Conservation (phyloP, 1,139 yeast species). For the Meyerozyma guilliermondii region DNA sequence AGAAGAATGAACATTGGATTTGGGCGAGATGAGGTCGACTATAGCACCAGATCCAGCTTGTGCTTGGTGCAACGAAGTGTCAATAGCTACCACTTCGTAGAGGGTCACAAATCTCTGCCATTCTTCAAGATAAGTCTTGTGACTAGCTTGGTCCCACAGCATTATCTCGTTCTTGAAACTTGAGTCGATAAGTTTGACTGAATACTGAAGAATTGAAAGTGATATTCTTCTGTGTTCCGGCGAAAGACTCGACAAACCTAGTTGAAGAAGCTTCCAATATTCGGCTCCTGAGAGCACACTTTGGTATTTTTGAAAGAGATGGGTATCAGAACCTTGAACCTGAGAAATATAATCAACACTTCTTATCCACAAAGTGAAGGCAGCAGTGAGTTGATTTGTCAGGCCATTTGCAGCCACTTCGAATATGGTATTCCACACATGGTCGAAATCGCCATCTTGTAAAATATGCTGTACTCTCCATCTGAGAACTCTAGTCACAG, state of each 20-base stretch:
- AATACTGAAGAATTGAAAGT: constrained; percentile 60
- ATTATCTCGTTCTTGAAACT: constrained; percentile 41
- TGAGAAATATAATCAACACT: constrained; percentile 23
- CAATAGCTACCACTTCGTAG: constrained; percentile 77
- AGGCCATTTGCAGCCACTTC: constrained; percentile 23
- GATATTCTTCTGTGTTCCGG: constrained; percentile 73
- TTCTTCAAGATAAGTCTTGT: constrained; percentile 34
- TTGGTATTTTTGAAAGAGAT: background rate
- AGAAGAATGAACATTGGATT: constrained; percentile 50
- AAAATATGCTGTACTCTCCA: constrained; percentile 42
- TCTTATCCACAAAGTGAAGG: constrained; percentile 53
- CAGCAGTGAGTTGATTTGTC: constrained; percentile 35
- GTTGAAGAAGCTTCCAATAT: constrained; percentile 61
- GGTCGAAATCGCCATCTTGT: constrained; percentile 12
- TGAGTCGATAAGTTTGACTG: constrained; percentile 44
- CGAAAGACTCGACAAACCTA: constrained; percentile 48
- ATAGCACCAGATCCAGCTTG: constrained; percentile 73
- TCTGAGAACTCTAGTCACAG: constrained; percentile 35
- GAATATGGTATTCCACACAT: constrained; percentile 45
- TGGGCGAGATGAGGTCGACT: constrained; percentile 47
- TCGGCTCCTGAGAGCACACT: constrained; percentile 3
- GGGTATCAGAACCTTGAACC: background rate
- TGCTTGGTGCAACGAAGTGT: constrained; percentile 82
- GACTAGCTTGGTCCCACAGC: constrained; percentile 37
- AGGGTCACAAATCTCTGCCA: constrained; percentile 76